A percentile compares a stretch with the other conserved stretches of the same genome.
Evolutionary conservation across 495 filamentous ascomycete genomes (phyloP).

Genomic region (Penicillium tannophilum): DNA sequence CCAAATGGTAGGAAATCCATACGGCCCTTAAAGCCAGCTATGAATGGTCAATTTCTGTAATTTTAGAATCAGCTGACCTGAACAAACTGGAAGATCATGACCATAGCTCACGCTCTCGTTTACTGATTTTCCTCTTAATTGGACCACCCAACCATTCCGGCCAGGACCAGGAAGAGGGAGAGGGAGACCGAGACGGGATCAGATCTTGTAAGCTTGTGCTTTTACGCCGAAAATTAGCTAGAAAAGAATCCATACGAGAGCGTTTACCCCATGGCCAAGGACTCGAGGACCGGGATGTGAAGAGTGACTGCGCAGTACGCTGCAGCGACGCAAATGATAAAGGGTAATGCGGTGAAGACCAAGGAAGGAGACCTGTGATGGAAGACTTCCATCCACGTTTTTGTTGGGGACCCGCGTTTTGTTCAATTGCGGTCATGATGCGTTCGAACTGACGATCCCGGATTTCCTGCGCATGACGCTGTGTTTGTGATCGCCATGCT

Average conservation of each 20-base stretch:
- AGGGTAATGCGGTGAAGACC: slow-evolving; percentile 7
- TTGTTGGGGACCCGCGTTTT: slow-evolving; percentile 21
- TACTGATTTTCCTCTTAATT: slow-evolving; percentile 14
- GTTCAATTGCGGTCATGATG: slow-evolving; percentile 34
- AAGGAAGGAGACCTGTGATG: slow-evolving; percentile 4
- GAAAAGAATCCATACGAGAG: slow-evolving; percentile 11
- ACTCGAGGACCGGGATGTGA: slow-evolving; percentile 16
- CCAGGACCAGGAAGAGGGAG: slow-evolving; percentile 19
- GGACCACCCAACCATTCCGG: slow-evolving; percentile 14
- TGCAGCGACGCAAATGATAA: slow-evolving; percentile 15
- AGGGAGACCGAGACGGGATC: slow-evolving; percentile 19
- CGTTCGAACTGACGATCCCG: slow-evolving; percentile 43
- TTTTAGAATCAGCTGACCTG: background rate
- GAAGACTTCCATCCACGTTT: slow-evolving; percentile 26
- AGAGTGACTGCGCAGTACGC: slow-evolving; percentile 12
- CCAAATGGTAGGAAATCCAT: background rate
- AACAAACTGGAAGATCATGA: slow-evolving; percentile 14
- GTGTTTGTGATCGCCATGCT: slow-evolving; percentile 31
- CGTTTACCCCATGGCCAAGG: slow-evolving; percentile 33
- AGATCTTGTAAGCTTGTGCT: slow-evolving; percentile 8
- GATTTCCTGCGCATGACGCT: slow-evolving; percentile 23
- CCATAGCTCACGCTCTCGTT: slow-evolving; percentile 29
- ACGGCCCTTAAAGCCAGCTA: background rate
- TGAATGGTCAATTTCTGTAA: background rate
- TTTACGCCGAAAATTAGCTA: slow-evolving; percentile 13